Evolutionary conservation across 192 early-diverging fungal species (phyloP).

Genomic region (Allomyces javanicus): DNA sequence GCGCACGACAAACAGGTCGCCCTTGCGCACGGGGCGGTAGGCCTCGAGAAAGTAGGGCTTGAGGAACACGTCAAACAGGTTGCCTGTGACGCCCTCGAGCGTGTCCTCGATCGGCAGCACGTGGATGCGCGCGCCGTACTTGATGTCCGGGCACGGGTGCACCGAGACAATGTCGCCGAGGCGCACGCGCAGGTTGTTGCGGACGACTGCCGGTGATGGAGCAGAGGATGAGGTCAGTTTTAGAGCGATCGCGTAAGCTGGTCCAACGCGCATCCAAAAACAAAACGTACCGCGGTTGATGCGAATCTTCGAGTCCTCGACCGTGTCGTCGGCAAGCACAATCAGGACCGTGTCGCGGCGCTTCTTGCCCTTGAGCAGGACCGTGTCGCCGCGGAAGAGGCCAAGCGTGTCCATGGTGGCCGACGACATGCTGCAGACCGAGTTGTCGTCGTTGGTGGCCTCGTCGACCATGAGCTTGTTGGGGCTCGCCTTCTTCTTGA

Average conservation of each 20-base stretch:
- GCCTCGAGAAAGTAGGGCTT: conserved; percentile 98
- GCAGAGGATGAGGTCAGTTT: too few species aligned
- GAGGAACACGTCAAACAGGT: conserved; percentile 91
- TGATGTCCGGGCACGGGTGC: conserved; percentile 89
- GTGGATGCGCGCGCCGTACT: conserved; percentile 91
- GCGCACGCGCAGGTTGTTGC: conserved; percentile 83
- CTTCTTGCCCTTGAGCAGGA: conserved; percentile 95
- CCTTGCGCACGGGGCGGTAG: conserved; percentile 87
- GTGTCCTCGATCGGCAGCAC: conserved; percentile 96
- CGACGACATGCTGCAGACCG: conserved; percentile 69
- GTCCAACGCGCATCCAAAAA: not conserved
- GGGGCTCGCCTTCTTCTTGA: conserved; percentile 84
- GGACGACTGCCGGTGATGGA: conserved; percentile 39
- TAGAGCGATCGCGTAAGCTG: too few species aligned
- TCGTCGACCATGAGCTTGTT: conserved; percentile 99
- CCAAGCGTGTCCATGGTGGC: conserved; percentile 81
- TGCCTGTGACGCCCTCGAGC: conserved; percentile 90
- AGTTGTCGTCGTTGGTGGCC: conserved; percentile 92
- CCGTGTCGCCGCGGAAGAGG: conserved; percentile 90
- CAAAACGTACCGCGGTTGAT: conserved; percentile 60
- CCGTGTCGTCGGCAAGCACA: conserved; percentile 74
- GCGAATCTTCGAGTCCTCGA: conserved; percentile 79
- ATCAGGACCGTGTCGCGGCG: conserved; percentile 90
- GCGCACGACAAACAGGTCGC: conserved; percentile 81
- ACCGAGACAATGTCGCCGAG: conserved; percentile 92